Percentiles rank a stretch among this genome's conserved stretches.
Evolutionary conservation across 2,329 filamentous ascomycete genomes (phyloP).

Genomic region (Aspergillus niger): DNA sequence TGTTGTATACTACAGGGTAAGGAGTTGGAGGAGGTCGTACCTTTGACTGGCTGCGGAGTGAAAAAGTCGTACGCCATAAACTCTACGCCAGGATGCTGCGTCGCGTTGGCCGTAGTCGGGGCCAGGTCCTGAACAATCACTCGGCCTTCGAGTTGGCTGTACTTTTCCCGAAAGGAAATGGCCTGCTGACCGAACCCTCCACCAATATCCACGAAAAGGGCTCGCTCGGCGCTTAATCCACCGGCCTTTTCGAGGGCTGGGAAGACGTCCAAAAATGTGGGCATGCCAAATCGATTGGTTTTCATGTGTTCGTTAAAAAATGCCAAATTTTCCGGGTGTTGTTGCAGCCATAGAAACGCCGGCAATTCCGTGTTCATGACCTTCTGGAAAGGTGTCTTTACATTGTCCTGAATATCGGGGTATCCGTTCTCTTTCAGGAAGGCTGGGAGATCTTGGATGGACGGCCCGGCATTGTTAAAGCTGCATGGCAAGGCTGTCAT

Average conservation of each 20-base stretch:
- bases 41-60: constrained; percentile 9
- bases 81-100: background rate
- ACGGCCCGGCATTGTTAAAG: constrained; percentile 19
- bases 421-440: constrained; percentile 4
- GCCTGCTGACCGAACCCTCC: constrained; percentile 13
- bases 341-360: constrained; percentile 1
- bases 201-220: constrained; percentile 14
- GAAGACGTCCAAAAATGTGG: background rate
- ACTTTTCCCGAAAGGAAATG: background rate
- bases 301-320: constrained; percentile 1
- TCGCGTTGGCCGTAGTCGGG: background rate
- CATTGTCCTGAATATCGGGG: background rate
- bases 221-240: background rate
- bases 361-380: constrained; percentile 3
- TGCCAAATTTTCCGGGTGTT: background rate
- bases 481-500: background rate
- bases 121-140: constrained; percentile 15
- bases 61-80: constrained; percentile 21
- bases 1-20: too few relatives aligned
- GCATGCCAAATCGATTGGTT: background rate
- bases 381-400: constrained; percentile 6
- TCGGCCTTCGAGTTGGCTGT: background rate
- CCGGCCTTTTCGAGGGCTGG: background rate
- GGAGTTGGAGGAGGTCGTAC: background rate
- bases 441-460: background rate